Evolutionary conservation across 345 rosid species (phyloP).

Genomic region (Citropsis articulata): DNA sequence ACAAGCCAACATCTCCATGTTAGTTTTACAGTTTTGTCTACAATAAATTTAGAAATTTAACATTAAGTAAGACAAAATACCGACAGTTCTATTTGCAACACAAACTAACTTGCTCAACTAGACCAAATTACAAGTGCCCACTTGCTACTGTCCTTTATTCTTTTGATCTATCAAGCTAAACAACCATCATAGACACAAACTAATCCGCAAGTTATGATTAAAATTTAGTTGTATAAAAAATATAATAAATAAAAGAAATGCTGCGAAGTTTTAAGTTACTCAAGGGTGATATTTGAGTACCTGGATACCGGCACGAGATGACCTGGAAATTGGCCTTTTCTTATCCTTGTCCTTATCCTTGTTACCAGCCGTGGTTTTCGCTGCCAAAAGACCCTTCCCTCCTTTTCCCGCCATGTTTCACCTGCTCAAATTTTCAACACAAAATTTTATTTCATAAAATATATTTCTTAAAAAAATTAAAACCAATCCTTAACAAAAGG

Average conservation of each 20-base stretch:
- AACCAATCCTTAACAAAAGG: neutral
- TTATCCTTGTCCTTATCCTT: conserved; percentile 80
- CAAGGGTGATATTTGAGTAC: conserved; percentile 15
- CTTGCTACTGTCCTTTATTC: neutral
- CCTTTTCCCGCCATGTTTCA: conserved; percentile 87
- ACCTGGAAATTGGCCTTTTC: conserved; percentile 82
- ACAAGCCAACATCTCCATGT: neutral
- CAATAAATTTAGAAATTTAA: neutral
- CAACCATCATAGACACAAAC: neutral
- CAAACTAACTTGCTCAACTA: neutral
- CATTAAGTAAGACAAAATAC: neutral
- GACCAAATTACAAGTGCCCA: too few relatives aligned
- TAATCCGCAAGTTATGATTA: neutral
- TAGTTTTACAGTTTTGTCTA: neutral
- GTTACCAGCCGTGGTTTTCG: conserved; percentile 78
- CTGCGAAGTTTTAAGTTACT: neutral
- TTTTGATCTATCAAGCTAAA: neutral
- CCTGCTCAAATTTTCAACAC: neutral
- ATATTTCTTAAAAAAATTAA: neutral
- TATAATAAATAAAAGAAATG: neutral
- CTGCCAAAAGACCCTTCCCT: conserved; percentile 75
- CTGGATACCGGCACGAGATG: conserved; percentile 96
- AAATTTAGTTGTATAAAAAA: neutral
- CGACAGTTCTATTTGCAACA: neutral
- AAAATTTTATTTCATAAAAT: neutral